phyloP scores from a whole-genome alignment of 108 stramenopile species.

The Nitzschia inconspicua region DNA sequence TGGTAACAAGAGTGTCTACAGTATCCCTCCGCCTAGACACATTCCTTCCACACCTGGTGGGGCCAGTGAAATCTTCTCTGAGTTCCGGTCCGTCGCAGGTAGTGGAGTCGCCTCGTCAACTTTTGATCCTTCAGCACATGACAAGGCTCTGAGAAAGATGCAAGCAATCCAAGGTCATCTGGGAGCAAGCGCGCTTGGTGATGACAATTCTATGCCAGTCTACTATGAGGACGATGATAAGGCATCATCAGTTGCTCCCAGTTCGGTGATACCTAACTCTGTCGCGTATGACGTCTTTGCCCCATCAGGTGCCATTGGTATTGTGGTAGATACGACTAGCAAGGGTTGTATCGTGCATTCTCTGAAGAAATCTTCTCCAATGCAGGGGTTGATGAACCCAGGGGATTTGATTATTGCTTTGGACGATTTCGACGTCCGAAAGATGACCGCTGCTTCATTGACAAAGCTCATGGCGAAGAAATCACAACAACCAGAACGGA shows the following conservation, averaged over 20 bases:
- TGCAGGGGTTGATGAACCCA: slow-evolving; percentile 69
- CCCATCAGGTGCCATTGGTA: slow-evolving; percentile 76
- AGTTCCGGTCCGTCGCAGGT: slow-evolving; percentile 24
- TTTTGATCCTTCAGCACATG: slow-evolving; percentile 29
- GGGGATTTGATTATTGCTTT: slow-evolving; percentile 82
- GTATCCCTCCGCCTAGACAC: slow-evolving; percentile 27
- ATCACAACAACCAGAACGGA: slow-evolving; percentile 56
- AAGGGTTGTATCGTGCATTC: slow-evolving; percentile 79
- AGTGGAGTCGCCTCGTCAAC: slow-evolving; percentile 38
- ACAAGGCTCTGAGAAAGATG: slow-evolving; percentile 16
- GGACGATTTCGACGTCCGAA: slow-evolving; percentile 72
- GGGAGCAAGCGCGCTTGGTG: slow-evolving; percentile 10
- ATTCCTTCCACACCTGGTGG: slow-evolving; percentile 18
- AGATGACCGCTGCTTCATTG: slow-evolving; percentile 74
- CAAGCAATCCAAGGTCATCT: slow-evolving; percentile 10
- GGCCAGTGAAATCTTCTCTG: slow-evolving; percentile 15
- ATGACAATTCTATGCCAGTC: slow-evolving; percentile 17
- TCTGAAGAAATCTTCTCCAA: slow-evolving; percentile 65
- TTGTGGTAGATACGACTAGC: slow-evolving; percentile 79
- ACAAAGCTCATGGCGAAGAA: slow-evolving; percentile 81
- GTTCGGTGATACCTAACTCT: neutral
- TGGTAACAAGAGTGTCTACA: slow-evolving; percentile 20
- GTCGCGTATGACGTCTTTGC: slow-evolving; percentile 67
- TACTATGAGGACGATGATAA: slow-evolving; percentile 31
- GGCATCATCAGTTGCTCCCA: neutral